phyloP scores from a whole-genome alignment of 805 yeast species.

The Hanseniaspora clermontiae region DNA sequence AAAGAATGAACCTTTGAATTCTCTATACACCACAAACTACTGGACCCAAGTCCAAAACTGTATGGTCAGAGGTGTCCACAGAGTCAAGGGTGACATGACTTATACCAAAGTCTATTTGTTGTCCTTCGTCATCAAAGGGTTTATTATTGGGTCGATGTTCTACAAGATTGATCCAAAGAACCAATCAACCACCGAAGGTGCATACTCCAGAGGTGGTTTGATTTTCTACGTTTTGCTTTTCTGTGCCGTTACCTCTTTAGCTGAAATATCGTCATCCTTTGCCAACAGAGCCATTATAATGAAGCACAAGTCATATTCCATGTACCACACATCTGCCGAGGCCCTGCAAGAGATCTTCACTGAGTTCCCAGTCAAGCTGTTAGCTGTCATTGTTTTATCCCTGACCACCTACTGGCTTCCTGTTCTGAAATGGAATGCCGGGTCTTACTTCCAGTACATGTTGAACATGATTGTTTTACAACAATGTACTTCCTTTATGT shows the following conservation, averaged over 20 bases:
- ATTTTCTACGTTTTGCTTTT: constrained; percentile 49
- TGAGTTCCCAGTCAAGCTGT: constrained; percentile 43
- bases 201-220: constrained; percentile 51
- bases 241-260: constrained; percentile 47
- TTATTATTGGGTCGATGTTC: constrained; percentile 49
- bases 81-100: constrained; percentile 44
- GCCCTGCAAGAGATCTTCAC: constrained; percentile 44
- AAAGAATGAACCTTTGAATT: constrained; percentile 29
- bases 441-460: constrained; percentile 40
- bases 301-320: constrained; percentile 50
- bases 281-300: constrained; percentile 51
- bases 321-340: constrained; percentile 58
- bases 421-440: constrained; percentile 38
- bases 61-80: constrained; percentile 41
- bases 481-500: constrained; percentile 41
- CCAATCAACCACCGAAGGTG: constrained; percentile 38
- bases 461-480: constrained; percentile 36
- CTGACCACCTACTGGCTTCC: constrained; percentile 42
- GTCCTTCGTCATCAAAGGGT: constrained; percentile 44
- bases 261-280: constrained; percentile 48
- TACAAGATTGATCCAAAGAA: constrained; percentile 33
- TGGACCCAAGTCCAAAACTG: constrained; percentile 40
- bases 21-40: constrained; percentile 36
- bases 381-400: constrained; percentile 38
- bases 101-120: constrained; percentile 39